Conservation (phyloP, 2,329 filamentous ascomycete genomes). For the Elsinoe batatas region DNA sequence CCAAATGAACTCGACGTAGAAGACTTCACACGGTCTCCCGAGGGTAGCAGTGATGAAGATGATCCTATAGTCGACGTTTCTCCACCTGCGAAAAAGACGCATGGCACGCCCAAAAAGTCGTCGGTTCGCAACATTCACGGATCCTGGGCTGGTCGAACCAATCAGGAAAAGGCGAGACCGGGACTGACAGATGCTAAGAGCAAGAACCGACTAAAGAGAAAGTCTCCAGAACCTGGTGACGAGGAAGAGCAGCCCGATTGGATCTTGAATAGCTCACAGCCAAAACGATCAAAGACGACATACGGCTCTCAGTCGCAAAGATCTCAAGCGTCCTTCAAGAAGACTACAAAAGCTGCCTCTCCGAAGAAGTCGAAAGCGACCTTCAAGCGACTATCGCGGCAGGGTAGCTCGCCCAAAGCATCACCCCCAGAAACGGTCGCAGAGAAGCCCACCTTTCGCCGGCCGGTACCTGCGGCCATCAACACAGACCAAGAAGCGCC, state of each 20-base stretch:
- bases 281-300: slow-evolving; percentile 3
- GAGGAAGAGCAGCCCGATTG: slow-evolving; percentile 2
- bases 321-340: slow-evolving; percentile 1
- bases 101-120: not conserved
- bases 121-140: not conserved
- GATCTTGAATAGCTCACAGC: not conserved
- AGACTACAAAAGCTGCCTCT: not conserved
- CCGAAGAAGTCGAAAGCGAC: slow-evolving; percentile 3
- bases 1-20: slow-evolving; percentile 7
- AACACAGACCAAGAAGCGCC: not conserved
- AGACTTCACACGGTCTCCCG: not conserved
- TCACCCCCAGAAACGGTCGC: not conserved
- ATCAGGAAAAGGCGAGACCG: not conserved
- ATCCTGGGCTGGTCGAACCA: not conserved
- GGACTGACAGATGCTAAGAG: not conserved
- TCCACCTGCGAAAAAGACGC: not conserved
- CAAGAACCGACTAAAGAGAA: slow-evolving; percentile 1
- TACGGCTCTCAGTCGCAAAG: slow-evolving; percentile 10
- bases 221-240: not conserved
- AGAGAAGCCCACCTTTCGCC: not conserved
- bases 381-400: slow-evolving; percentile 1
- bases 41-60: not conserved
- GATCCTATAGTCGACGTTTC: not conserved
- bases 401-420: not conserved
- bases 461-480: not conserved